phyloP scores from a whole-genome alignment of 176 grass and related monocot genomes.

The Triticum turgidum region DNA sequence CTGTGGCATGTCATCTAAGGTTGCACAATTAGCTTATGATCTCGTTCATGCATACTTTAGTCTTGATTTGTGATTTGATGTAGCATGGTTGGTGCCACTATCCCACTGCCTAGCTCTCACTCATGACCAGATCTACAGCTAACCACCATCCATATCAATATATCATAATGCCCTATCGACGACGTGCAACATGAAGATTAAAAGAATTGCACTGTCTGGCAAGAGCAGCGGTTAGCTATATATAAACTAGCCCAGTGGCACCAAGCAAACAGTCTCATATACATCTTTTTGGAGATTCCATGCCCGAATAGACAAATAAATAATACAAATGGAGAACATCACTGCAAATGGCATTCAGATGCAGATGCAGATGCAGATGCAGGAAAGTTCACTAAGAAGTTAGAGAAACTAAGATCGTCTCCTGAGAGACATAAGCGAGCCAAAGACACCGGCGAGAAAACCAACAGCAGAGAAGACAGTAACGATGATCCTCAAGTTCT shows the following conservation, averaged over 20 bases:
- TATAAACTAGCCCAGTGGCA: not conserved
- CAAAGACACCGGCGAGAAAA: not conserved
- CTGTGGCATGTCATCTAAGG: not conserved
- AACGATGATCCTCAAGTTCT: not conserved
- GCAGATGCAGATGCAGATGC: not conserved
- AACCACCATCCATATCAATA: not conserved
- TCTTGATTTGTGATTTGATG: not conserved
- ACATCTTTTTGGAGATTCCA: not conserved
- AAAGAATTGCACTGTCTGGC: not conserved
- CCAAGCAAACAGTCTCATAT: not conserved
- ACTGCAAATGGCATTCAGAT: not conserved
- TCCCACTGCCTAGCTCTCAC: not conserved
- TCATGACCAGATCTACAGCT: not conserved
- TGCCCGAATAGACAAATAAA: not conserved
- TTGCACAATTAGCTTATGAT: not conserved
- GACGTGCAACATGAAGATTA: not conserved
- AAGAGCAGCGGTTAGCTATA: not conserved
- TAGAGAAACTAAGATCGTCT: not conserved
- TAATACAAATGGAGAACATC: not conserved
- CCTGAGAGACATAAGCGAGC: not conserved
- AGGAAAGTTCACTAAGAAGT: not conserved
- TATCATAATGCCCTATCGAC: no score
- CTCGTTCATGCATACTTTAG: not conserved
- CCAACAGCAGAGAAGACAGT: not conserved
- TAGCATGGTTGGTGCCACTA: not conserved